These are phyloP conservation scores for Ambrosia artemisiifolia DNA, from an alignment of 129 eudicot species.

Conservation along the genomic window DNA sequence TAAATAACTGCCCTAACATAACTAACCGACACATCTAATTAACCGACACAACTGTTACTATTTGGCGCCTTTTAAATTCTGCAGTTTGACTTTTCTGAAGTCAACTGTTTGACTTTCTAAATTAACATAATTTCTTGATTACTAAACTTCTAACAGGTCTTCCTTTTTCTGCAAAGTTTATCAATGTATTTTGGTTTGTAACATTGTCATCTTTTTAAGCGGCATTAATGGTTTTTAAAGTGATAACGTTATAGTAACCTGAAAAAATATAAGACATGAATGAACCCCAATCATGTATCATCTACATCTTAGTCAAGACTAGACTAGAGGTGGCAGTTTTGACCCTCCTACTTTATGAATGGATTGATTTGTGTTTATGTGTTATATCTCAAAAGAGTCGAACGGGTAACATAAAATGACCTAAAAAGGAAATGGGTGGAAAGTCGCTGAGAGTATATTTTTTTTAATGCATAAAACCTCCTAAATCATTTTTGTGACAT, in stretches of 20 bases:
- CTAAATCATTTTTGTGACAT: background rate
- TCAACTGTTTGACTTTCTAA: no score
- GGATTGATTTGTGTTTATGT: background rate
- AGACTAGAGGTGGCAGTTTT: background rate
- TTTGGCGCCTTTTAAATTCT: no score
- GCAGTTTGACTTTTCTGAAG: no score
- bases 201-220: background rate
- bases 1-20: no score
- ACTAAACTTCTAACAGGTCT: no score
- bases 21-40: no score
- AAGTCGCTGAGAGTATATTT: background rate
- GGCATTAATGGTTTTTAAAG: background rate
- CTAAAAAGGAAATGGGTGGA: background rate
- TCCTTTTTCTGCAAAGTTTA: background rate
- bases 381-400: background rate
- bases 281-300: background rate
- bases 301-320: background rate
- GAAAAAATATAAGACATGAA: constrained; percentile 4
- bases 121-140: no score
- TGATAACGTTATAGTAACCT: background rate
- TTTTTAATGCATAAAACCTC: background rate
- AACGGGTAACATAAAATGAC: background rate
- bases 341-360: background rate
- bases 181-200: constrained; percentile 4
- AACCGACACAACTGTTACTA: no score